A percentile compares a stretch with the other conserved stretches of the same genome.
phyloP scores from a whole-genome alignment of 768 basidiomycete species.

The Porphyrellus cyaneotinctus region DNA sequence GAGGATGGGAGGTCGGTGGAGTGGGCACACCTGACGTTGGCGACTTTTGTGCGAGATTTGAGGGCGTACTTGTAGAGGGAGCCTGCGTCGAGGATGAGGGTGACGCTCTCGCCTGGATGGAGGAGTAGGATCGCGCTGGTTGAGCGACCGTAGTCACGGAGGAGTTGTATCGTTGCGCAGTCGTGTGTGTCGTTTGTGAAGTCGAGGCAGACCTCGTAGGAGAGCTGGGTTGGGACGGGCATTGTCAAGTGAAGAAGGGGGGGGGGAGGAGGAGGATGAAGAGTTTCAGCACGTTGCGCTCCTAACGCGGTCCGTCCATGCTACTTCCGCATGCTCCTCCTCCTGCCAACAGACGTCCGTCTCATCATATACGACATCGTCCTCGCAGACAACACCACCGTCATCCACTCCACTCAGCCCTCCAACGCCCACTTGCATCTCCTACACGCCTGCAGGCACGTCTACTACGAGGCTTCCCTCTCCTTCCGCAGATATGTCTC shows the following conservation, averaged over 20 bases:
- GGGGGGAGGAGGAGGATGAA: slow-evolving; percentile 13
- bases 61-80: slow-evolving; percentile 65
- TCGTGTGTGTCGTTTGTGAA: slow-evolving; percentile 68
- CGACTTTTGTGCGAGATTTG: slow-evolving; percentile 61
- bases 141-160: slow-evolving; percentile 59
- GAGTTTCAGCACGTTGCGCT: slow-evolving; percentile 31
- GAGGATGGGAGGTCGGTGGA: slow-evolving; percentile 1
- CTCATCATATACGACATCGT: slow-evolving; percentile 32
- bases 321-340: slow-evolving; percentile 23
- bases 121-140: slow-evolving; percentile 52
- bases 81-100: slow-evolving; percentile 66
- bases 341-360: slow-evolving; percentile 34
- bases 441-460: slow-evolving; percentile 30
- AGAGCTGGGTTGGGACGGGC: slow-evolving; percentile 52
- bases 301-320: slow-evolving; percentile 31
- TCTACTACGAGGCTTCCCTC: slow-evolving; percentile 30
- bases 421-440: slow-evolving; percentile 33
- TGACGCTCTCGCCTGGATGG: slow-evolving; percentile 59
- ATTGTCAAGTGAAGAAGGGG: slow-evolving; percentile 32
- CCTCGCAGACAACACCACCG: slow-evolving; percentile 23
- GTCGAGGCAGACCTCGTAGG: slow-evolving; percentile 64
- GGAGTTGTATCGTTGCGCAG: slow-evolving; percentile 57
- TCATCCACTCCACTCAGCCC: slow-evolving; percentile 22
- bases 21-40: slow-evolving; percentile 58
- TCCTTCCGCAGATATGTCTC: slow-evolving; percentile 34